Evolutionary conservation across 257 asterid species (phyloP).

Genomic region (Capsicum baccatum): DNA sequence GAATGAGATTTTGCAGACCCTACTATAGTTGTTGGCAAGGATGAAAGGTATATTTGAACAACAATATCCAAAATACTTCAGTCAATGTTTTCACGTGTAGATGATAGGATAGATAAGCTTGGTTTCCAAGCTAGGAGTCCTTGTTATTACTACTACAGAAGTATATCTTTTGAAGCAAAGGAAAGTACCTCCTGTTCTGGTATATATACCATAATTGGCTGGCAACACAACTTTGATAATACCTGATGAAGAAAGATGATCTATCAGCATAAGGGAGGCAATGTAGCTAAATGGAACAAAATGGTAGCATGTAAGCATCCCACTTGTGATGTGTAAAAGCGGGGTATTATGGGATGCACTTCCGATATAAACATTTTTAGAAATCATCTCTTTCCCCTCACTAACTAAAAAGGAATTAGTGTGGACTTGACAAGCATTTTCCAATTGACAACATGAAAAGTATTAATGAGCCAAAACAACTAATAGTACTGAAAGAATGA

Average conservation of each 20-base stretch:
- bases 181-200: conserved; percentile 87
- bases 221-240: conserved; percentile 83
- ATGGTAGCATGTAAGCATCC: not conserved
- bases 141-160: conserved; percentile 8
- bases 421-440: not conserved
- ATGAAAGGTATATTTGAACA: not conserved
- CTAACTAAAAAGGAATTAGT: not conserved
- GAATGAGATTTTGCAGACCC: not conserved
- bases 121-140: not conserved
- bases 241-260: conserved; percentile 51
- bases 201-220: conserved; percentile 84
- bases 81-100: not conserved
- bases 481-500: conserved; percentile 6
- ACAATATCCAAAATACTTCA: not conserved
- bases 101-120: not conserved
- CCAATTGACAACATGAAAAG: conserved; percentile 5
- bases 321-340: not conserved
- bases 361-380: not conserved
- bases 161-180: not conserved
- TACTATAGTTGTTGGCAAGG: not conserved
- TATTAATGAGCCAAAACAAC: not conserved
- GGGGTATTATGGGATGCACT: not conserved
- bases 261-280: conserved; percentile 11
- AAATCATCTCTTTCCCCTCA: not conserved
- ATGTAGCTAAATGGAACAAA: not conserved